Conservation (phyloP, 2,329 filamentous ascomycete species). For the Aspergillus floridensis region DNA sequence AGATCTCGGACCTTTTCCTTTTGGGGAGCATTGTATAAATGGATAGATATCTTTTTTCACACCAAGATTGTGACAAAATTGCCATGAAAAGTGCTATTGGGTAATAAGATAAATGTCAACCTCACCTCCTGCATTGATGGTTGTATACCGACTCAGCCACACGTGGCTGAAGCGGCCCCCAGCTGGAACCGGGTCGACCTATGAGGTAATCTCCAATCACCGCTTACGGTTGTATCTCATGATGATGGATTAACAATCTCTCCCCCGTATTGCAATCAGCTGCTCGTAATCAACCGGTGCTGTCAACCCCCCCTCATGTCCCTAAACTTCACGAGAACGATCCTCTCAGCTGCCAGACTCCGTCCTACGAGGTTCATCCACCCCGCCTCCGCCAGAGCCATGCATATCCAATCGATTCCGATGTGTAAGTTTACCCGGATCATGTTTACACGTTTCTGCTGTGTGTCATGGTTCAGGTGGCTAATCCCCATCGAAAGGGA, state of each 20-base stretch:
- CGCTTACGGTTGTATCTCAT: not conserved
- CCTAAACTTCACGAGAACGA: conserved; percentile 31
- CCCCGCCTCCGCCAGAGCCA: conserved; percentile 28
- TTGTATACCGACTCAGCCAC: conserved; percentile 1
- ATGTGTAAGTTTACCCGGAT: conserved; percentile 46
- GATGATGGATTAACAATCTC: not conserved
- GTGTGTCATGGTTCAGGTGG: not conserved
- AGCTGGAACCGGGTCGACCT: too few relatives aligned
- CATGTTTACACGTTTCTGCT: not conserved
- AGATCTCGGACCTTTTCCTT: not conserved
- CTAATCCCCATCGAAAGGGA: conserved; percentile 23
- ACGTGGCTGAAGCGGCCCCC: too few relatives aligned
- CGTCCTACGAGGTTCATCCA: conserved; percentile 7
- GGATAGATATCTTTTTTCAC: too few relatives aligned
- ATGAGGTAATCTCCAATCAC: conserved; percentile 16
- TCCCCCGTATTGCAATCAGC: conserved; percentile 9
- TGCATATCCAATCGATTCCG: conserved; percentile 54
- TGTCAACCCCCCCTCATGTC: conserved; percentile 9
- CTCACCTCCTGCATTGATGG: too few relatives aligned
- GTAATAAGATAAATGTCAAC: too few relatives aligned
- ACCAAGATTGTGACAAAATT: too few relatives aligned
- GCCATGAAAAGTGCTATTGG: too few relatives aligned
- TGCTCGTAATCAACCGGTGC: not conserved
- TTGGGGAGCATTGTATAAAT: too few relatives aligned
- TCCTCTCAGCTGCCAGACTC: conserved; percentile 19